Percentiles rank a stretch among this genome's conserved stretches.
Conservation (phyloP, 495 filamentous ascomycete species). For the Neurospora terricola region DNA sequence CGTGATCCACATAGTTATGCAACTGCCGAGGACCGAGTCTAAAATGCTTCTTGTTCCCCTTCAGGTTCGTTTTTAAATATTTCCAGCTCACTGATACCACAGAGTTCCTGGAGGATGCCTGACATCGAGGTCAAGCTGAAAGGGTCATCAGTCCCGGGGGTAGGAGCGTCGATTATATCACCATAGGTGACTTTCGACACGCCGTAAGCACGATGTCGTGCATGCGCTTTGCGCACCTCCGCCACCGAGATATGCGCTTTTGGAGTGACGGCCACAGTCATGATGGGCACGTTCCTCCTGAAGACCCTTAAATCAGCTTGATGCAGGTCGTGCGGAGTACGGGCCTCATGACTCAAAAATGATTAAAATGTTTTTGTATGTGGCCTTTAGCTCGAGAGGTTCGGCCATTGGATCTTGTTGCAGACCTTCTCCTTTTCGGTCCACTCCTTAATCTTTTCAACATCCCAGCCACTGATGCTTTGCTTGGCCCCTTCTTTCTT, state of each 20-base stretch:
- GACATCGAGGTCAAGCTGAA: background rate
- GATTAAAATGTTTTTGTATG: background rate
- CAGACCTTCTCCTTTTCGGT: slow-evolving; percentile 19
- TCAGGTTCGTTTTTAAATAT: background rate
- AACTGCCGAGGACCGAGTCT: background rate
- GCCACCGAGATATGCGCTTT: background rate
- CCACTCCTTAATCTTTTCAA: slow-evolving; percentile 25
- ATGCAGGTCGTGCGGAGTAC: background rate
- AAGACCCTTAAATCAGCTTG: background rate
- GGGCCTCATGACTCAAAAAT: background rate
- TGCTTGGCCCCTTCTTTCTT: slow-evolving; percentile 8
- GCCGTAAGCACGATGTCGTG: background rate
- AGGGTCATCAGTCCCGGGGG: background rate
- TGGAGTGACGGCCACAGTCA: background rate
- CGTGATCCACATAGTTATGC: background rate
- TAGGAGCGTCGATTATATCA: background rate
- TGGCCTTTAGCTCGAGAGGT: slow-evolving; percentile 8
- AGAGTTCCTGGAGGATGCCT: background rate
- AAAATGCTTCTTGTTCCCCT: background rate
- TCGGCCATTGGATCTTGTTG: slow-evolving; percentile 23
- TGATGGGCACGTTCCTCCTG: background rate
- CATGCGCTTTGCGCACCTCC: background rate
- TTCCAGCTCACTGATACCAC: background rate
- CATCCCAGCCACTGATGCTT: slow-evolving; percentile 27
- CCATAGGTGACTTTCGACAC: background rate